Evolutionary conservation across 2,329 filamentous ascomycete genomes (phyloP).

Genomic region (Neonectria magnoliae): DNA sequence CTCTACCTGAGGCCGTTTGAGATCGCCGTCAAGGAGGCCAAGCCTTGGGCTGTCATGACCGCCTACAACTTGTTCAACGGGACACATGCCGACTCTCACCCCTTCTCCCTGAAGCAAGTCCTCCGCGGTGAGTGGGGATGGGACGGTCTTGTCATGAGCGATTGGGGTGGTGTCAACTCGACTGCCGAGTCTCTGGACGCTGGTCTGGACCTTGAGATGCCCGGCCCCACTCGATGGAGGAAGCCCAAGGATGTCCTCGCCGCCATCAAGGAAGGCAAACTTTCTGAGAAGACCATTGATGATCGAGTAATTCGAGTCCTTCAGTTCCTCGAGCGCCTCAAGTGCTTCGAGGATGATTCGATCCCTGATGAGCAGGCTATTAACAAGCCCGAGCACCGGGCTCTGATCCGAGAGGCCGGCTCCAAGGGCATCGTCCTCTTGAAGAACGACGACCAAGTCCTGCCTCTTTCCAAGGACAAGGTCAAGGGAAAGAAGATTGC

Average conservation of each 20-base stretch:
- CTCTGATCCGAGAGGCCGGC: constrained; percentile 44
- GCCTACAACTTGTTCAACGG: constrained; percentile 54
- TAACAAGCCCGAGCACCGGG: constrained; percentile 46
- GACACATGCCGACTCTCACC: constrained; percentile 43
- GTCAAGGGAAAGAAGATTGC: constrained; percentile 47
- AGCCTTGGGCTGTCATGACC: constrained; percentile 52
- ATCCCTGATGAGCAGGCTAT: constrained; percentile 44
- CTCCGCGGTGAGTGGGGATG: constrained; percentile 57
- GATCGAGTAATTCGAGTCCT: constrained; percentile 45
- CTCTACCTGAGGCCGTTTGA: constrained; percentile 53
- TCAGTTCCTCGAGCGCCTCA: constrained; percentile 41
- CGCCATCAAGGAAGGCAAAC: constrained; percentile 44
- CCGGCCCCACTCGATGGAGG: constrained; percentile 47
- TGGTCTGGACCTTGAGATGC: constrained; percentile 50
- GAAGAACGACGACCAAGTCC: constrained; percentile 68
- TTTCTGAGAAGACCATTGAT: constrained; percentile 43
- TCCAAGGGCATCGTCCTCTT: constrained; percentile 69
- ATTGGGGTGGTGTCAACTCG: constrained; percentile 52
- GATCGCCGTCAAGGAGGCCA: constrained; percentile 50
- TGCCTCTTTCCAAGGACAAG: constrained; percentile 61
- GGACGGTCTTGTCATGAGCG: constrained; percentile 48
- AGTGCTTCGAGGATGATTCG: constrained; percentile 43
- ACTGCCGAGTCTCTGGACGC: constrained; percentile 47
- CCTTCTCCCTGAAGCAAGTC: constrained; percentile 45
- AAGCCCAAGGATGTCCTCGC: constrained; percentile 44